Evolutionary conservation across 345 rosid genomes (phyloP).

Genomic region (Dipteronia dyeriana): DNA sequence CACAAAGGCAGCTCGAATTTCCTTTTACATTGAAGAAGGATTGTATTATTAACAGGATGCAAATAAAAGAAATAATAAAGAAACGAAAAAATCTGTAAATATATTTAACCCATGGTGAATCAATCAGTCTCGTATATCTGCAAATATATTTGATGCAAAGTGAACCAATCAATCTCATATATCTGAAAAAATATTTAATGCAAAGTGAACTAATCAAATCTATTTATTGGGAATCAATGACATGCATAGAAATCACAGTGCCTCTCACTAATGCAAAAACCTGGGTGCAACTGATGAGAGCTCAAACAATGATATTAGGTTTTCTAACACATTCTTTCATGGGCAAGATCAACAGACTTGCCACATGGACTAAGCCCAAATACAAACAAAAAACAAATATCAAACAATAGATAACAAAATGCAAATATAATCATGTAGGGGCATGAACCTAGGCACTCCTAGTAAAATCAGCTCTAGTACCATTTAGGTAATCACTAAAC

Average conservation of each 20-base stretch:
- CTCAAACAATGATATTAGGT: too few relatives aligned
- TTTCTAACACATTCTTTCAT: too few relatives aligned
- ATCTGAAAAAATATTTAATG: not conserved
- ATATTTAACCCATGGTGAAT: not conserved
- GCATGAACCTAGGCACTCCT: not conserved
- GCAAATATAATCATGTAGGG: too few relatives aligned
- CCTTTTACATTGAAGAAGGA: constrained; percentile 48
- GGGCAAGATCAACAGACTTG: too few relatives aligned
- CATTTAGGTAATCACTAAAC: too few relatives aligned
- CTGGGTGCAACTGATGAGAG: not conserved
- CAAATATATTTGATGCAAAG: not conserved
- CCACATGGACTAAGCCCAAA: too few relatives aligned
- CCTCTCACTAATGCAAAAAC: not conserved
- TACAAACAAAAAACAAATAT: too few relatives aligned
- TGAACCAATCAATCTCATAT: not conserved
- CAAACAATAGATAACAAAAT: not conserved
- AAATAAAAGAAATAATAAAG: not conserved
- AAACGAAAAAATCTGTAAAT: not conserved
- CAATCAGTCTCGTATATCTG: not conserved
- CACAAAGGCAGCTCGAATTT: constrained; percentile 91
- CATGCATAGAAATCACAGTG: not conserved
- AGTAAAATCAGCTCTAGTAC: not conserved
- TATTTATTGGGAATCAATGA: not conserved
- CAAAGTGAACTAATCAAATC: not conserved
- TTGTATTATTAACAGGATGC: constrained; percentile 19